Conservation (phyloP, 306 rosid genomes). For the Alnus rubra region DNA sequence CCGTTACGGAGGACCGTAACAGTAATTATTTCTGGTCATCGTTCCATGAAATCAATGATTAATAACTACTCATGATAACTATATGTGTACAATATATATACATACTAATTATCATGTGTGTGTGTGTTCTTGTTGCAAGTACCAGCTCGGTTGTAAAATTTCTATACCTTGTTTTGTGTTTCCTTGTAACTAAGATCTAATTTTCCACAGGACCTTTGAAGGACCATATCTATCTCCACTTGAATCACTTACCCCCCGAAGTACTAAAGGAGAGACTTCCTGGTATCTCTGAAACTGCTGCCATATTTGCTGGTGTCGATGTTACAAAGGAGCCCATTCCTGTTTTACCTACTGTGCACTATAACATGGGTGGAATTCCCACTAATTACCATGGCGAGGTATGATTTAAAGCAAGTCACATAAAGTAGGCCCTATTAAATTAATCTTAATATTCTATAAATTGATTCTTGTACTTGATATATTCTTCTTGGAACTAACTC, state of each 20-base stretch:
- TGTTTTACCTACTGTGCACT: conserved; percentile 95
- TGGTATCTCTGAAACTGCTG: conserved; percentile 99
- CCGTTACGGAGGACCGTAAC: no score
- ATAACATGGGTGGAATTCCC: conserved; percentile 98
- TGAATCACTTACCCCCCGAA: conserved; percentile 99
- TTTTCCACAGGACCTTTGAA: conserved; percentile 80
- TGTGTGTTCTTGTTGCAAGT: not conserved
- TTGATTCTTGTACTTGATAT: not conserved
- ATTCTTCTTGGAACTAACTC: not conserved
- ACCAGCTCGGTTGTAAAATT: not conserved
- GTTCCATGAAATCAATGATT: not conserved
- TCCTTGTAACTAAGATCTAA: conserved; percentile 14
- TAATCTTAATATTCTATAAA: not conserved
- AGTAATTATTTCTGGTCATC: not conserved
- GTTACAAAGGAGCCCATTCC: conserved; percentile 98
- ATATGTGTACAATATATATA: not conserved
- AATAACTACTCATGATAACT: not conserved
- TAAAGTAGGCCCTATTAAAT: not conserved
- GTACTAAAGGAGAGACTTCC: conserved; percentile 99
- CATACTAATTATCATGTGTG: not conserved
- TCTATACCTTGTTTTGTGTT: not conserved
- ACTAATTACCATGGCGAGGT: conserved; percentile 96
- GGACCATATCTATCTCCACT: conserved; percentile 98
- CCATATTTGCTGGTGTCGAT: conserved; percentile 99
- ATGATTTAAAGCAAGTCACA: conserved; percentile 22